These are phyloP conservation scores for Colletotrichum camelliae DNA, from an alignment of 2,329 filamentous ascomycete genomes.

Conservation along the genomic window DNA sequence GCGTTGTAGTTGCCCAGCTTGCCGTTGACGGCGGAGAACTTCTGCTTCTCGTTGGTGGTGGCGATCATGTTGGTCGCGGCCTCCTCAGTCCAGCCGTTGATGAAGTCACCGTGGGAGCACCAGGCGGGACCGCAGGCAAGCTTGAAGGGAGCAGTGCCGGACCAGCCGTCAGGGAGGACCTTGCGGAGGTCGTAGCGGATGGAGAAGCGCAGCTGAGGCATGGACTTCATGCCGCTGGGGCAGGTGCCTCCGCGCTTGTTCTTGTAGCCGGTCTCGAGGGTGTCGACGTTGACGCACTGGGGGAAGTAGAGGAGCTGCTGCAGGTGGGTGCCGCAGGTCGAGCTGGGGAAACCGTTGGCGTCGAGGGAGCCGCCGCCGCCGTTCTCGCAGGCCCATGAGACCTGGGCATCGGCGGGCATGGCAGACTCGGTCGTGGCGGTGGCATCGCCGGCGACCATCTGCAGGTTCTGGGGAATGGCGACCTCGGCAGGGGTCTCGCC, in stretches of 20 bases:
- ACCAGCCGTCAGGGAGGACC: conserved; percentile 48
- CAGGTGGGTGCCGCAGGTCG: conserved; percentile 62
- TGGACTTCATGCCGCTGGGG: conserved; percentile 48
- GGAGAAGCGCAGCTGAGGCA: conserved; percentile 52
- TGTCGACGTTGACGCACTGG: conserved; percentile 27
- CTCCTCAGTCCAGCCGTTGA: conserved; percentile 53
- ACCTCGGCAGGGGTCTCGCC: conserved; percentile 44
- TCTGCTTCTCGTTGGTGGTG: conserved; percentile 38
- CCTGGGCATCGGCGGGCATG: conserved; percentile 24
- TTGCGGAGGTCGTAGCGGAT: conserved; percentile 51
- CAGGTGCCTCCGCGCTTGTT: conserved; percentile 38
- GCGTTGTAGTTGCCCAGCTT: conserved; percentile 34
- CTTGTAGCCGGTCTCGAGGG: conserved; percentile 31
- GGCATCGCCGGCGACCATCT: conserved; percentile 45
- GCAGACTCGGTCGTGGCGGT: conserved; percentile 45
- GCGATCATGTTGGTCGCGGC: conserved; percentile 45
- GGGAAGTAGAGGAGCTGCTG: conserved; percentile 54
- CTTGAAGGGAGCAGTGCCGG: conserved; percentile 46
- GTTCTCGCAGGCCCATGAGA: conserved; percentile 35
- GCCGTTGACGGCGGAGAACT: conserved; percentile 41
- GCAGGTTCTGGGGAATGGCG: conserved; percentile 49
- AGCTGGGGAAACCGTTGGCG: conserved; percentile 74
- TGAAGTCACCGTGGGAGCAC: conserved; percentile 53
- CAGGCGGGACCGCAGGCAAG: conserved; percentile 45
- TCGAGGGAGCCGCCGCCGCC: conserved; percentile 34